These are phyloP conservation scores for Scheffersomyces lignosus DNA, from an alignment of 805 yeast genomes.

Conservation along the genomic window DNA sequence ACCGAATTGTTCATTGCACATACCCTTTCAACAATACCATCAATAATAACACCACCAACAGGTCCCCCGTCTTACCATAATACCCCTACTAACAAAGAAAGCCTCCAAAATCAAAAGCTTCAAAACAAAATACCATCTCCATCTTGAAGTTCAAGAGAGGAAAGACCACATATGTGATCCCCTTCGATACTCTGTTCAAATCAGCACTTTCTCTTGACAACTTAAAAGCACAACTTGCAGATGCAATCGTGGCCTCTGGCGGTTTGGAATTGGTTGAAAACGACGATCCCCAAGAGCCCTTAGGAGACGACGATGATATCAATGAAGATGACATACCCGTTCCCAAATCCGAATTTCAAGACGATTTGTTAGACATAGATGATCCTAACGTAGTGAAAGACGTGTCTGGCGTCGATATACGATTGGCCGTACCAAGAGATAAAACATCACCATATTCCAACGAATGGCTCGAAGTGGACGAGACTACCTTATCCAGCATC, in stretches of 20 bases:
- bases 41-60: too few species aligned
- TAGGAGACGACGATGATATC: constrained; percentile 19
- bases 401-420: constrained; percentile 23
- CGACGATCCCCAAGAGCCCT: constrained; percentile 15
- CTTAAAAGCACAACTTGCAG: constrained; percentile 26
- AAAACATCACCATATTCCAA: constrained; percentile 32
- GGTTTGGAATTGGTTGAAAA: constrained; percentile 39
- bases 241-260: constrained; percentile 47
- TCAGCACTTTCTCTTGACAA: constrained; percentile 16
- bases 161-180: constrained; percentile 30
- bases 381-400: constrained; percentile 9
- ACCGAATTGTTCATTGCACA: too few species aligned
- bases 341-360: constrained; percentile 37
- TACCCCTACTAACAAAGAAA: constrained; percentile 1
- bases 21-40: too few species aligned
- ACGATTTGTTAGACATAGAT: constrained; percentile 22
- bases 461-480: constrained; percentile 35
- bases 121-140: constrained; percentile 13
- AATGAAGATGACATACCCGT: constrained; percentile 32
- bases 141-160: constrained; percentile 38
- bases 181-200: constrained; percentile 20
- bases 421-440: constrained; percentile 44
- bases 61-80: too few species aligned
- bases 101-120: constrained; percentile 4
- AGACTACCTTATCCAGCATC: constrained; percentile 26